phyloP scores from a whole-genome alignment of 2,329 filamentous ascomycete species.

The Pseudogymnoascus sp. region DNA sequence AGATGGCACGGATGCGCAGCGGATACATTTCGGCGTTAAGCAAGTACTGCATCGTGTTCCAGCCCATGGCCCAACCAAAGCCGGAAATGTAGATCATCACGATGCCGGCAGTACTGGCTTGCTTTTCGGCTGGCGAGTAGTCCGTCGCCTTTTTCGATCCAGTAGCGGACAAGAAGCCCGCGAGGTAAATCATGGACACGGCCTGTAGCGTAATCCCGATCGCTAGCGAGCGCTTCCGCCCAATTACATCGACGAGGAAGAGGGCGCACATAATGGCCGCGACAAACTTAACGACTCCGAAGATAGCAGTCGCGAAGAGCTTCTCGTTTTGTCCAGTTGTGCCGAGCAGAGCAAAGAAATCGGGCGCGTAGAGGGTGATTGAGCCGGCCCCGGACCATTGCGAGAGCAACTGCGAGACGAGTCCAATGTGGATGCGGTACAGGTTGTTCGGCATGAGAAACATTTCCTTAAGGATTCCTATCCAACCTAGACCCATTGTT shows the following conservation, averaged over 20 bases:
- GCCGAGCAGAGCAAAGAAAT: slow-evolving; percentile 65
- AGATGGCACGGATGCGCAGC: slow-evolving; percentile 60
- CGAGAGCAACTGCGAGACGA: slow-evolving; percentile 60
- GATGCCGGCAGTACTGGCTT: slow-evolving; percentile 57
- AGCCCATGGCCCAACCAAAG: slow-evolving; percentile 61
- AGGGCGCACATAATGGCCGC: slow-evolving; percentile 61
- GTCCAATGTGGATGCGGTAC: slow-evolving; percentile 61
- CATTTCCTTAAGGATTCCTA: slow-evolving; percentile 60
- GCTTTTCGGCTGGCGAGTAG: slow-evolving; percentile 39
- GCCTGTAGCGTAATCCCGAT: slow-evolving; percentile 52
- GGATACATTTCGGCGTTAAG: slow-evolving; percentile 72
- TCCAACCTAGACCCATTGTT: slow-evolving; percentile 53
- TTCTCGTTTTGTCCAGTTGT: slow-evolving; percentile 59
- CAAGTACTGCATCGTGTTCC: slow-evolving; percentile 72
- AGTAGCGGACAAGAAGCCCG: slow-evolving; percentile 51
- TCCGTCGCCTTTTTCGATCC: slow-evolving; percentile 46
- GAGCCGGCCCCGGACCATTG: slow-evolving; percentile 67
- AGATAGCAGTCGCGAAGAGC: slow-evolving; percentile 65
- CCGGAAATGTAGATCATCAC: slow-evolving; percentile 66
- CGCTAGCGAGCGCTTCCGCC: slow-evolving; percentile 59
- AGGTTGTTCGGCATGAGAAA: slow-evolving; percentile 59
- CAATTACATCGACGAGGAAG: slow-evolving; percentile 71
- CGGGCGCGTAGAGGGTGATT: slow-evolving; percentile 68
- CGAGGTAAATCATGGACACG: slow-evolving; percentile 54
- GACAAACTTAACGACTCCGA: slow-evolving; percentile 65